Base-by-base conservation (phyloP, 768 basidiomycete genomes). In the Porphyrellus cyaneotinctus region DNA sequence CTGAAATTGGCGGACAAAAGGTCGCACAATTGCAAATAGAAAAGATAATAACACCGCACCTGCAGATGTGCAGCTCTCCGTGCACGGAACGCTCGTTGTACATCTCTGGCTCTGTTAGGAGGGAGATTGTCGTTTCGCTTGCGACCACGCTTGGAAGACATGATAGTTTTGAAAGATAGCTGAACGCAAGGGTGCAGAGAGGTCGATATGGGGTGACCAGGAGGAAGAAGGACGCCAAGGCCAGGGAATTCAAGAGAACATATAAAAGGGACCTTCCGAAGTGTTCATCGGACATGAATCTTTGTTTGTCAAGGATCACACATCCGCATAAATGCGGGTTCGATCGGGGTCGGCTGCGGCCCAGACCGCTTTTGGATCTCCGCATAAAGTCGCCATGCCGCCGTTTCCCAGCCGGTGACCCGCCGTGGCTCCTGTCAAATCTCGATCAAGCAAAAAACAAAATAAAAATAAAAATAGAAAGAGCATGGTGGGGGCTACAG, bases 21-120 rank as follows among this genome's bases (percentile, higher is more conserved):
- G 70, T 54, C 60, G 61, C 58, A 69, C 58, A 65, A 71, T 70
- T 75, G 65, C 67, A 75, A 78, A 65, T 71, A 65, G 64, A 60
- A 59, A 67, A 61, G 55, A 60, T 65, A 62, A 42, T 63, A 52
- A 53, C 58, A 44, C 71, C 75, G 60, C 57, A 89, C 88, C 76
- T 87, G 81, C 49, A 95, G 78, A 69, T 94, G 91, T 51, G 90
- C 90, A 56, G 91, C 91, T 61, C 91, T 82, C 58, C 92, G 77
- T 31, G 91, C 92, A 57, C 91, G 80, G 74, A 94, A 95, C 10
- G 91, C 91, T 64, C 91, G 74, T 67, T 95, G 91, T 17, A 93
- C 89, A 63, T 94, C 92, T 52, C 92, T 76, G 26, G 91, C 91
- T 57, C 91, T 82, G 61, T 73, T 76, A 56, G 81, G 81, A 61